Evolutionary conservation across 2,329 filamentous ascomycete genomes (phyloP), one percentile per base, ranked within the genome.

Genomic region (Immersiporthe knoxdaviesiana): DNA sequence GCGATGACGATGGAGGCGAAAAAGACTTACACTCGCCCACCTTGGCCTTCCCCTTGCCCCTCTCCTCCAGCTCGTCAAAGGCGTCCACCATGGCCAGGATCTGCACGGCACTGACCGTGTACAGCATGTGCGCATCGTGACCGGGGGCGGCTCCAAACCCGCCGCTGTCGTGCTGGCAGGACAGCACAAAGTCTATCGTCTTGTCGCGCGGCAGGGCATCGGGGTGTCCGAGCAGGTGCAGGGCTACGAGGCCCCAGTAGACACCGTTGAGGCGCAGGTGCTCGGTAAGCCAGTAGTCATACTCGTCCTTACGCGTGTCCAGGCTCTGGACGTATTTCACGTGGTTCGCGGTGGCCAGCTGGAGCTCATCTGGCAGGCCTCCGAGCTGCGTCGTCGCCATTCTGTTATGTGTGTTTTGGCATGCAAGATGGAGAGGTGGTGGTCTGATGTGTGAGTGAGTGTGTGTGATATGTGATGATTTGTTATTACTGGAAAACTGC

Each of bases 231-330:
- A 99, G 88, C 37, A 98, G 86, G 83, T 97, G 92, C 54, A 98
- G 87, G 8, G 95, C 91, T 8, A 91, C 96, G 68, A 99, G 82
- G 18, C 96, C 96, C 96, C 96, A 99, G 81, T 99, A 99, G 62
- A 99, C 88, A 59, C 96, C 96, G 78, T 96, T 97, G 69, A 99
- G 87, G 71, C 96, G 93, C 74, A 99, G 86, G 79, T 99, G 96
- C 81, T 99, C 95, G 18, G 96, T 99, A 78, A 98, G 85, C 92
- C 95, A 97, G 83, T 98, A 99, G 80, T 97, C 94, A 75, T 97
- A 90, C 81, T 97, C 93, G 84, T 98, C 94, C 82, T 92, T 94
- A 78, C 92, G 91, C 73, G 91, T 94, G 80, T 99, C 94, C 74
- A 99, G 86, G 76, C 91, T 93, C 81, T 97, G 93, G 74, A 99